Evolutionary conservation across 116 monocot species (phyloP).

Genomic region (Papilionanthe hybrid): DNA sequence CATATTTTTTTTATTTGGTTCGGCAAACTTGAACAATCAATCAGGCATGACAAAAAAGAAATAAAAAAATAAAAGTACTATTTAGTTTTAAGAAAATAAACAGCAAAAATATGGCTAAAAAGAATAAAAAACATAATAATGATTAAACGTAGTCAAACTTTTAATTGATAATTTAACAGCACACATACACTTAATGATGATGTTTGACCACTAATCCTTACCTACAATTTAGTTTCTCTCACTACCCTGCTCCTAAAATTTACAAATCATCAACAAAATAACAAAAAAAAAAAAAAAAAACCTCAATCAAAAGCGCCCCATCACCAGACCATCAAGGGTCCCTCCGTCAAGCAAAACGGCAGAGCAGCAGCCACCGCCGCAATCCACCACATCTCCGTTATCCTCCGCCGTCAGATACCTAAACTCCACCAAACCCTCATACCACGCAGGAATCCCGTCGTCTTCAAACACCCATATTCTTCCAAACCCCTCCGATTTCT

Average conservation of each 20-base stretch:
- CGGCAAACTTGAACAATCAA: no score
- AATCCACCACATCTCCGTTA: not conserved
- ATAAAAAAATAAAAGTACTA: no score
- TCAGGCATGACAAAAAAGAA: no score
- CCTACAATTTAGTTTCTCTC: no score
- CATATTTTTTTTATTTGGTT: no score
- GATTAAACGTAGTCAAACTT: no score
- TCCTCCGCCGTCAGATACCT: not conserved
- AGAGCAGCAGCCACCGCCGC: not conserved
- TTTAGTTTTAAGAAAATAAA: no score
- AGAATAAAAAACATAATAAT: no score
- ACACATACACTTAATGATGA: no score
- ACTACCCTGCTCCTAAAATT: not conserved
- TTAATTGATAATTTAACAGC: no score
- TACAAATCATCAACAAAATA: not conserved
- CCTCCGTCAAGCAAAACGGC: not conserved
- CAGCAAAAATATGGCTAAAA: no score
- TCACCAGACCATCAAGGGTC: not conserved
- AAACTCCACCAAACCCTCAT: not conserved
- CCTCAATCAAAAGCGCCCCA: not conserved
- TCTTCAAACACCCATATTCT: constrained; percentile 18
- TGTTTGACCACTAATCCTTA: no score
- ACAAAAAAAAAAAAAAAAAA: not conserved
- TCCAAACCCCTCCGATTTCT: constrained; percentile 9
- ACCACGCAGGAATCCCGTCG: constrained; percentile 7